Base-by-base conservation (phyloP, 2,329 filamentous ascomycete genomes). In the Colletotrichum sp. region DNA sequence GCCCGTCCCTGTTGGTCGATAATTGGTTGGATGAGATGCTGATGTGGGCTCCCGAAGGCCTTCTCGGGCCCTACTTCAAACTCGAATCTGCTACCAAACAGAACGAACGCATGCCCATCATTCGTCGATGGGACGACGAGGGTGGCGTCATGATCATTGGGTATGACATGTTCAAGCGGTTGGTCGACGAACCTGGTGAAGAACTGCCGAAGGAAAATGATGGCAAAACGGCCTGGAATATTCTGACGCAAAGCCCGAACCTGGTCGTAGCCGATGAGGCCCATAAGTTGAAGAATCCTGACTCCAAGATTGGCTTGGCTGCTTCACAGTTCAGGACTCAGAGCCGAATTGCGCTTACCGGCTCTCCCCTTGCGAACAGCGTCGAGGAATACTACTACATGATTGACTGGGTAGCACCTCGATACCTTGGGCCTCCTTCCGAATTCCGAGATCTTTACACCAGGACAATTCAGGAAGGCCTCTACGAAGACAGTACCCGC, bases 251-350 rank as follows among this genome's bases (percentile, higher is more conserved):
- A 6, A 86, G 88, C 0, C 92, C 96, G 0, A 94, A 90, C 76
- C 90, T 98, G 62, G 92, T 98, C 26, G 86, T 98, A 67, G 95
- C 94, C 1, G 96, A 98, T 81, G 96, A 98, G 84, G 96, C 95
- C 1, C 96, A 98, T 81, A 87, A 84, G 26, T 85, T 98, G 81
- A 98, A 97, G 84, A 96, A 95, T 77, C 84, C 87, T 0, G 82
- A 81, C 0, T 87, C 92, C 0, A 84, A 87, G 24, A 85, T 93
- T 39, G 87, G 92, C 59, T 78, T 83, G 49, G 88, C 90, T 8
- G 91, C 93, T 24, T 86, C 86, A 3, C 83, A 86, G 13, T 93
- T 98, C 81, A 88, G 83, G 76, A 94, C 95, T 0, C 90, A 87
- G 70, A 93, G 90, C 76, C 92, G 96, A 13, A 94, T 98, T 78